A percentile compares a stretch with the other conserved stretches of the same genome.
Conservation (phyloP, 2,329 filamentous ascomycete genomes). For the Stachybotrys echinatus region DNA sequence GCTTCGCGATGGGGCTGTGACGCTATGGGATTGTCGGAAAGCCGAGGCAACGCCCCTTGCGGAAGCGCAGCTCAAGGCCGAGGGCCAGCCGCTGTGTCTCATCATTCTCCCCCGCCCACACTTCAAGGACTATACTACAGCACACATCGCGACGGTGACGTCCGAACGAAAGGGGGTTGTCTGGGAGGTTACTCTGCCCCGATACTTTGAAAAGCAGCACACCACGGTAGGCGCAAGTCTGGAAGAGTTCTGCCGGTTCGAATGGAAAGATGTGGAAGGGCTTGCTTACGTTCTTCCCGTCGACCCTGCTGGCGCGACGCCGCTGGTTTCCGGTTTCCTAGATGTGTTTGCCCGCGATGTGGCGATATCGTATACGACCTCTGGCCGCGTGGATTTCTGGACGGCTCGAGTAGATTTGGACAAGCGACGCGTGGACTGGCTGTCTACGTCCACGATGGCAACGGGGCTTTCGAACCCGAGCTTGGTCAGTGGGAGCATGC, state of each 20-base stretch:
- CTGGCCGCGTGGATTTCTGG: constrained; percentile 77
- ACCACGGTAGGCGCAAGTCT: constrained; percentile 31
- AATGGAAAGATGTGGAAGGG: constrained; percentile 55
- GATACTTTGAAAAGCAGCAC: constrained; percentile 25
- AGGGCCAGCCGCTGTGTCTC: constrained; percentile 73
- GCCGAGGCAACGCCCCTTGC: constrained; percentile 52
- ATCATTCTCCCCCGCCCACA: constrained; percentile 64
- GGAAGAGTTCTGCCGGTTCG: constrained; percentile 65
- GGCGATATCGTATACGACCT: constrained; percentile 75
- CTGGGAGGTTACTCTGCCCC: constrained; percentile 69
- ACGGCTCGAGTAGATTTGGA: constrained; percentile 66
- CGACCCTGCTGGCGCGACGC: constrained; percentile 73
- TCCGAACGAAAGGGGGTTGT: constrained; percentile 74
- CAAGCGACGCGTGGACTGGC: constrained; percentile 66
- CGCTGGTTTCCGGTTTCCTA: constrained; percentile 69
- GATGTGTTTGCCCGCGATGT: constrained; percentile 84
- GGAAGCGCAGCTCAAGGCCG: constrained; percentile 44
- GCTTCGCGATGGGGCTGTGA: constrained; percentile 63
- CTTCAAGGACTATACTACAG: constrained; percentile 47
- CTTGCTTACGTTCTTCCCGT: constrained; percentile 70
- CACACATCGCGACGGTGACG: constrained; percentile 77
- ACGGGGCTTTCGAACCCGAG: constrained; percentile 69
- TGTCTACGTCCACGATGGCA: constrained; percentile 75
- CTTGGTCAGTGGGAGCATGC: constrained; percentile 77
- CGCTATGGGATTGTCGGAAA: constrained; percentile 73